Evolutionary conservation across 768 basidiomycete genomes (phyloP), one percentile per base, ranked within the genome.

Genomic region (Suillus subalutaceus): DNA sequence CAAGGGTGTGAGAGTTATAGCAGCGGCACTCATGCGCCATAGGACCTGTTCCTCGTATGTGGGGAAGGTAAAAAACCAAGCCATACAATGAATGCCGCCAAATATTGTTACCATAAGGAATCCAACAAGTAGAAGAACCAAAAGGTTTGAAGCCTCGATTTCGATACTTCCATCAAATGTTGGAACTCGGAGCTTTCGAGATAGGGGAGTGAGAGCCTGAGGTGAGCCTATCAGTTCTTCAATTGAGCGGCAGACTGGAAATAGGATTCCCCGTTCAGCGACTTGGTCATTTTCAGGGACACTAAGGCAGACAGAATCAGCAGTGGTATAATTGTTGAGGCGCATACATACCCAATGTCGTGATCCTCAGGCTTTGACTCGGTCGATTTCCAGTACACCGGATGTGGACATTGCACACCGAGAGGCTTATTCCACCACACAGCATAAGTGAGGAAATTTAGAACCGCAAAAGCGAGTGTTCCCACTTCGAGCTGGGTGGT

Each of bases 31-130:
- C 1, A 66, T 55, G 32, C 68, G 68, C 76, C 75, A 77, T 30
- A 72, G 44, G 32, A 63, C 62, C 63, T 62, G 68, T 32, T 74
- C 67, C 23, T 32, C 50, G 13, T 35, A 15, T 6, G 71, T 67
- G 3, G 73, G 69, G 52, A 75, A 78, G 0, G 43, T 2, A 15
- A 72, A 66, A 43, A 59, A 63, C 77, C 75, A 76, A 8, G 73
- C 72, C 4, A 68, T 56, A 53, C 70, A 72, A 62, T 78, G 75
- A 26, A 78, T 67, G 6, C 62, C 72, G 18, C 76, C 77, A 52
- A 78, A 78, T 13, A 71, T 23, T 5, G 40, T 63, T 8, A 58
- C 72, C 13, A 68, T 57, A 18, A 63, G 15, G 0, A 38, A 41
- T 46, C 26, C 53, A 43, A 48, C 20, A 18, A n/a, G 0, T 1